Base-by-base conservation (phyloP, 768 basidiomycete species). In the Dentipellis sp. region DNA sequence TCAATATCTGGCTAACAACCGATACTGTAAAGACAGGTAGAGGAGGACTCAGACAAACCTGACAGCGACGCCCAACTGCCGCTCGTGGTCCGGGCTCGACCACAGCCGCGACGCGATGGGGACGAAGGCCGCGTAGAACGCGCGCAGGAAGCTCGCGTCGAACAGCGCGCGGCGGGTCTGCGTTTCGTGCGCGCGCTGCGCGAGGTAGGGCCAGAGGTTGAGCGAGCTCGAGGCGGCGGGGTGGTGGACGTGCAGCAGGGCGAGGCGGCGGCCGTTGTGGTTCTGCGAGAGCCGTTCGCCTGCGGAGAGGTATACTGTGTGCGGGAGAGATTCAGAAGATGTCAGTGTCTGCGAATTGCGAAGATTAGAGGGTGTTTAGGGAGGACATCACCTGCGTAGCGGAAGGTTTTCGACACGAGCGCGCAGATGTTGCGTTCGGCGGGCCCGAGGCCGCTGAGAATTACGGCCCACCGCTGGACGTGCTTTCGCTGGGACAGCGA, bases 131-230 rank as follows among this genome's bases (percentile, higher is more conserved):
- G 67, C 60, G 53, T 77, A 68, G 8, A 71, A 63, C 16, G 58
- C 62, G 11, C 74, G 73, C 21, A 89, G 66, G 66, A 87, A 84
- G 6, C 83, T 82, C 10, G 57, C 55, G 9, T 68, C 59, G 63
- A 79, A 50, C n/a, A 85, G 62, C 59, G 3, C 56, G 55, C 53
- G 69, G 40, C 79, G 72, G 16, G 54, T 56, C 0, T 57, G 40
- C 1, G 66, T 62, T 65, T 88, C 84, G 11, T 62, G 58, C 56
- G 72, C 62, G n/a, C 87, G 78, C 19, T 71, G 63, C 23, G 67
- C 68, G 36, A 88, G 73, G 65, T 89, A 89, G 7, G 87, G 85
- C 88, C 88, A 91, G 64, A 84, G 72, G 59, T 89, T 81, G 1
- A 75, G 79, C 68, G 75, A 53, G 29, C 29, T 29, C 29, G 29